Base-by-base conservation (phyloP, 768 basidiomycete species). In the Mycena vitilis region DNA sequence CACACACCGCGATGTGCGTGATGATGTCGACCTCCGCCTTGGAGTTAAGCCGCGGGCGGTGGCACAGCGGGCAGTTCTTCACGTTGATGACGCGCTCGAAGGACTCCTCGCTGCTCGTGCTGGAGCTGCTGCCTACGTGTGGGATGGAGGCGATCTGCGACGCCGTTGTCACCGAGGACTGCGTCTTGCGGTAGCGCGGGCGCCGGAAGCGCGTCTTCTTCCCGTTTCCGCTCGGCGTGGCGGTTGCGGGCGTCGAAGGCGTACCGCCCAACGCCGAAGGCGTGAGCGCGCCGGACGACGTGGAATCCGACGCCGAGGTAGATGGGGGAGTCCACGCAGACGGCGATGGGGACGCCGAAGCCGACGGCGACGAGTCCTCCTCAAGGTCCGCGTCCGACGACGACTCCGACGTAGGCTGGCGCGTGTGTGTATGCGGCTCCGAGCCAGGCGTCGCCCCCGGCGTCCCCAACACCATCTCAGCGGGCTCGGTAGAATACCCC, bases 1-100 rank as follows among this genome's bases (percentile, higher is more conserved):
- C 96, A 74, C 97, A 99, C 12, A 99, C 89, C 1, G 96, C 98
- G n/a, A 99, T 80, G 78, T 99, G 97, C 25, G 98, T 98, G 60
- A 99, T 84, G 74, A 99, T 98, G 76, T 98, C 96, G 74, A 95
- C 84, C 79, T 98, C 98, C 0, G 90, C 94, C 78, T 95, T 95
- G 60, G 88, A 87, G 78, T 88, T 93, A 73, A 99, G 75, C 51
- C 96, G 83, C 3, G 95, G 93, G 13, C 95, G 89, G 76, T 95
- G 96, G 76, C 97, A 99, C 51, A 99, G 78, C 0, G 97, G 97
- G 76, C 97, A 99, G 63, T 89, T 92, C 84, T 93, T 93, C 73
- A 99, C 89, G 76, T 98, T 98, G 83, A 99, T 96, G 36, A 99
- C 90, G 8, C 95, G 88, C 78, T 99, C 95, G 57, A 91, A 81